Conservation (phyloP, 345 rosid species). For the Citrus sinensis region DNA sequence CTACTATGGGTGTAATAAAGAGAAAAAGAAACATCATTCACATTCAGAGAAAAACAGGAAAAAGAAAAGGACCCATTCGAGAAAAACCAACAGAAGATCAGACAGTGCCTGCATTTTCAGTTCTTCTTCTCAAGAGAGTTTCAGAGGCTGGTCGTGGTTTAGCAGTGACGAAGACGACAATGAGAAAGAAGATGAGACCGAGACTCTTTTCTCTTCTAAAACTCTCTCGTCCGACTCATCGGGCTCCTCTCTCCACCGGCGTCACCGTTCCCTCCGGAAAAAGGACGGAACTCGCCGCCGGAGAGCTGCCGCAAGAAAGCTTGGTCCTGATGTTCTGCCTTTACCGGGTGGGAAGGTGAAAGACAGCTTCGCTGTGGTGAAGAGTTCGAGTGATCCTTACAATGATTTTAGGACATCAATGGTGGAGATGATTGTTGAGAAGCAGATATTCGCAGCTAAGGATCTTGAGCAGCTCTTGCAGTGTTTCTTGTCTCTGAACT, state of each 20-base stretch:
- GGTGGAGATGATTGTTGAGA: conserved; percentile 89
- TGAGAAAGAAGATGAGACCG: conserved; percentile 51
- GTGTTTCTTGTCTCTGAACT: conserved; percentile 70
- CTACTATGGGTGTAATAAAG: conserved; percentile 16
- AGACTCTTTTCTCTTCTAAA: conserved; percentile 66
- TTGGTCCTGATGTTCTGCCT: conserved; percentile 14
- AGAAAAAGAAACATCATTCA: conserved; percentile 27
- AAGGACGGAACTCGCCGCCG: conserved; percentile 14
- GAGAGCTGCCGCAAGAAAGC: background rate
- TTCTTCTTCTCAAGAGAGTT: conserved; percentile 51
- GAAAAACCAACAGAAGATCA: conserved; percentile 7
- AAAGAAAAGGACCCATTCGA: conserved; percentile 1
- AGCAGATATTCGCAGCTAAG: conserved; percentile 52
- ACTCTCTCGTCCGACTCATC: conserved; percentile 74
- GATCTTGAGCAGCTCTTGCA: conserved; percentile 66
- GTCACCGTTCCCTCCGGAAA: conserved; percentile 6
- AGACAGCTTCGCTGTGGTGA: conserved; percentile 84
- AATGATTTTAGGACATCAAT: conserved; percentile 70
- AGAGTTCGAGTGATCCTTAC: conserved; percentile 65
- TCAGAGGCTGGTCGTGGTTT: conserved; percentile 48
- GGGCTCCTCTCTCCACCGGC: conserved; percentile 12
- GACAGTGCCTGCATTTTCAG: conserved; percentile 29
- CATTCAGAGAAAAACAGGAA: conserved; percentile 29
- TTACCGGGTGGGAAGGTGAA: conserved; percentile 38
- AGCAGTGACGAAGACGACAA: conserved; percentile 45